Percentiles rank a stretch among this genome's conserved stretches.
phyloP scores from a whole-genome alignment of 1,139 yeast genomes.

The Lodderomyces margitis region DNA sequence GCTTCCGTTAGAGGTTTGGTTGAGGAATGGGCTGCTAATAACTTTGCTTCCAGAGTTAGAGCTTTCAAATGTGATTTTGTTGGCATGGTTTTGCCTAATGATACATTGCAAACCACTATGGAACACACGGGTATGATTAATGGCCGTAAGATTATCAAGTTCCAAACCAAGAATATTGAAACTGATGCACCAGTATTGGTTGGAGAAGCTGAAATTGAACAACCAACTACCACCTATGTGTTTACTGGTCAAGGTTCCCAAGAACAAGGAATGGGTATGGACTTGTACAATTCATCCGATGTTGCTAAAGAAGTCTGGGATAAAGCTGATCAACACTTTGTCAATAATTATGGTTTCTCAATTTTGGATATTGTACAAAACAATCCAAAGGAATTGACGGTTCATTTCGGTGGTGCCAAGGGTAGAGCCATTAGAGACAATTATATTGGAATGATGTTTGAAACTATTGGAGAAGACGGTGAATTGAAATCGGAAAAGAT shows the following conservation, averaged over 20 bases:
- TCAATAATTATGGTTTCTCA: slow-evolving; percentile 93
- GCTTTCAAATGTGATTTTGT: slow-evolving; percentile 89
- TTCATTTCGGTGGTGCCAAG: slow-evolving; percentile 96
- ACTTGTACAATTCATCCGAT: slow-evolving; percentile 81
- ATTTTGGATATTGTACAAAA: slow-evolving; percentile 91
- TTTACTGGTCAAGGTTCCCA: slow-evolving; percentile 99
- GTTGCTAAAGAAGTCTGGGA: slow-evolving; percentile 98
- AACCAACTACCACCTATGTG: slow-evolving; percentile 93
- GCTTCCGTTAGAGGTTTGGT: slow-evolving; percentile 93
- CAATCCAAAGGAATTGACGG: slow-evolving; percentile 93
- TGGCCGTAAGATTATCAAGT: slow-evolving; percentile 95
- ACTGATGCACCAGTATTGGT: slow-evolving; percentile 72
- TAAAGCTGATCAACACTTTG: slow-evolving; percentile 91
- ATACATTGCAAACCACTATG: slow-evolving; percentile 78
- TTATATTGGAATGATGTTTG: slow-evolving; percentile 96
- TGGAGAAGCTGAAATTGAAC: slow-evolving; percentile 99
- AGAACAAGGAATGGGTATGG: slow-evolving; percentile 99
- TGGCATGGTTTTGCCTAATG: slow-evolving; percentile 98
- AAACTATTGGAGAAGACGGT: slow-evolving; percentile 86
- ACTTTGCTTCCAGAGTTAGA: slow-evolving; percentile 92
- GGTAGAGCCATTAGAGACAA: slow-evolving; percentile 95
- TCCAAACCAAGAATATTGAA: slow-evolving; percentile 81
- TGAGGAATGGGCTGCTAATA: slow-evolving; percentile 98
- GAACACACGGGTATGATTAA: slow-evolving; percentile 99
- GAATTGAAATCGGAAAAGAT: slow-evolving; percentile 87